A percentile compares a stretch with the other conserved stretches of the same genome.
Evolutionary conservation across 2,329 filamentous ascomycete species (phyloP).

Genomic region (Monosporascus sp.): DNA sequence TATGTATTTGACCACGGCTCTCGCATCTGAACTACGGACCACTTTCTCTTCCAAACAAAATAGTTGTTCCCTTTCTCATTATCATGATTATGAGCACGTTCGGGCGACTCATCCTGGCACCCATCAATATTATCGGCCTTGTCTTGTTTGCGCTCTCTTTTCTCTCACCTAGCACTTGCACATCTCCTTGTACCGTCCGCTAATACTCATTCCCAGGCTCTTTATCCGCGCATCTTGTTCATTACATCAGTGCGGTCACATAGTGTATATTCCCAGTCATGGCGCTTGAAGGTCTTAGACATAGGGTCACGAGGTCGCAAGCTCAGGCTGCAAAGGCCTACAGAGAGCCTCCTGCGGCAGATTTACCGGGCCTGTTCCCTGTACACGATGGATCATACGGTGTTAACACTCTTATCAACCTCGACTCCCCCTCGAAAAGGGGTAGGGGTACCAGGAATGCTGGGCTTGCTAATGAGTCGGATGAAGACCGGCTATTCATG

Average conservation of each 20-base stretch:
- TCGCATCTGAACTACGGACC: not conserved
- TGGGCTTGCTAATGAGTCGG: slow-evolving; percentile 14
- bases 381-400: slow-evolving; percentile 26
- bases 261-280: too few species aligned
- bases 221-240: too few species aligned
- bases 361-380: slow-evolving; percentile 21
- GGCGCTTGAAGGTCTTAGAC: too few species aligned
- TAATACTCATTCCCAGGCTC: not conserved
- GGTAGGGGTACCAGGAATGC: slow-evolving; percentile 8
- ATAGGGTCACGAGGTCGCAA: too few species aligned
- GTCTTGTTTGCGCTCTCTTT: not conserved
- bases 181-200: not conserved
- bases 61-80: not conserved
- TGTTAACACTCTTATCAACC: slow-evolving; percentile 21
- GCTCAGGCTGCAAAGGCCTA: not conserved
- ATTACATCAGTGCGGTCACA: too few species aligned
- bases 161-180: not conserved
- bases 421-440: slow-evolving; percentile 10
- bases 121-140: too few species aligned
- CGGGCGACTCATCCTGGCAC: too few species aligned
- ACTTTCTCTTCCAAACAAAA: not conserved
- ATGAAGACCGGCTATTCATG: slow-evolving; percentile 14
- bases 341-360: slow-evolving; percentile 9
- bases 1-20: not conserved
- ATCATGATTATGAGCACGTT: not conserved